These are phyloP conservation scores for Backusella tuberculispora DNA, from an alignment of 192 early-diverging fungal species.

Conservation along the genomic window DNA sequence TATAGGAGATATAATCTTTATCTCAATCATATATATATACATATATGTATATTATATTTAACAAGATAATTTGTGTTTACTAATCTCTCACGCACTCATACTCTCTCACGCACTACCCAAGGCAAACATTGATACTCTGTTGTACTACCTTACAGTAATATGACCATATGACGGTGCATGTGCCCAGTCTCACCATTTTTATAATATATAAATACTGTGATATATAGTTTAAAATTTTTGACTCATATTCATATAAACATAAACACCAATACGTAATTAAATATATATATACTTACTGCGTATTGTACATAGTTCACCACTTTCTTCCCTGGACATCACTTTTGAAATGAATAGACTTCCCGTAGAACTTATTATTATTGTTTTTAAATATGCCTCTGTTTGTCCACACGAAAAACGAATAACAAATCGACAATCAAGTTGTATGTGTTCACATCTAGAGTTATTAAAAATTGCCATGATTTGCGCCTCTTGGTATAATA, in stretches of 20 bases:
- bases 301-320: not conserved
- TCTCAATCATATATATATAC: too few relatives aligned
- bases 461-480: not conserved
- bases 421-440: not conserved
- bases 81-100: not conserved
- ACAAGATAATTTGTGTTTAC: not conserved
- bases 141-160: not conserved
- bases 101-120: not conserved
- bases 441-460: slow-evolving; percentile 8
- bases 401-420: slow-evolving; percentile 4
- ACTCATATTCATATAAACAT: not conserved
- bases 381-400: slow-evolving; percentile 1
- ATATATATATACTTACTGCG: not conserved
- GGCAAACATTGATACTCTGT: slow-evolving; percentile 2
- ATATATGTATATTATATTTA: not conserved
- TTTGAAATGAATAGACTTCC: slow-evolving; percentile 1
- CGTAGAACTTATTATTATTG: not conserved
- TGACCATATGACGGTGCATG: not conserved
- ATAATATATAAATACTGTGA: not conserved
- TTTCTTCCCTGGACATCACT: not conserved
- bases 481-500: not conserved
- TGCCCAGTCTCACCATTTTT: not conserved
- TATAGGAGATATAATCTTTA: too few relatives aligned
- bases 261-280: not conserved
- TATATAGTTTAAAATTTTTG: not conserved